Evolutionary conservation across 2,329 filamentous ascomycete genomes (phyloP), one percentile per base, ranked within the genome.

Genomic region (Capronia americana): DNA sequence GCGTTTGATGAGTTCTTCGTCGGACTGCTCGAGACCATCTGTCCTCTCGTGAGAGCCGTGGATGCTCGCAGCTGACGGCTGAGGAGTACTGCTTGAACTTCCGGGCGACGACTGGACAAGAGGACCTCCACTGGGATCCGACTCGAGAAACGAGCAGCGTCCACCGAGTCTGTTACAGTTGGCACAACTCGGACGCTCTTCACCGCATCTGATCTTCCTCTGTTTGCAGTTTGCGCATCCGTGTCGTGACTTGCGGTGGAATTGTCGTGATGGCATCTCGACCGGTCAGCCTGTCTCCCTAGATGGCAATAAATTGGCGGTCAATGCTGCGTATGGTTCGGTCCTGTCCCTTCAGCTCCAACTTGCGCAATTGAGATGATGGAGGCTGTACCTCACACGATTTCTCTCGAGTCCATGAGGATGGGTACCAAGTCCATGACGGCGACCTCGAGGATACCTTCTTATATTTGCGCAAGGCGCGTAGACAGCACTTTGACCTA

Each of bases 1-100:
- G 46, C 77, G 70, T 65, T 82, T 77, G 38, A 78, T 73, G 24
- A 82, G 67, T 61, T 82, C 80, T 17, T 23, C 41, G 24, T 60
- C 44, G 46, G 51, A 51, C 23, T 34, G 41, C 26, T 60, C 41
- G 20, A 60, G 57, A 14, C 11, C 26, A n/a, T 60, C 57, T 28
- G 28, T 38, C 5, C 20, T 30, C 6, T 55, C 38, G 46, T 23
- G 48, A 26, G 28, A 28, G 23, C 17, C 38, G 2, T 57, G 61
- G 30, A 14, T 26, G 17, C 38, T 26, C 8, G 30, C 46, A 6
- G 61, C 41, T 11, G 26, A 38, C 50, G 41, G 17, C 23, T 57
- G 61, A 26, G 50, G 41, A 17, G 54, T 58, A 23, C 51, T 57
- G 41, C 44, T 38, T 24, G 54, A 51, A 54, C 57, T 60, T 17